Evolutionary conservation across 169 alveolate species (phyloP), one percentile per base, ranked within the genome.

Genomic region (Plasmodium vivax): DNA sequence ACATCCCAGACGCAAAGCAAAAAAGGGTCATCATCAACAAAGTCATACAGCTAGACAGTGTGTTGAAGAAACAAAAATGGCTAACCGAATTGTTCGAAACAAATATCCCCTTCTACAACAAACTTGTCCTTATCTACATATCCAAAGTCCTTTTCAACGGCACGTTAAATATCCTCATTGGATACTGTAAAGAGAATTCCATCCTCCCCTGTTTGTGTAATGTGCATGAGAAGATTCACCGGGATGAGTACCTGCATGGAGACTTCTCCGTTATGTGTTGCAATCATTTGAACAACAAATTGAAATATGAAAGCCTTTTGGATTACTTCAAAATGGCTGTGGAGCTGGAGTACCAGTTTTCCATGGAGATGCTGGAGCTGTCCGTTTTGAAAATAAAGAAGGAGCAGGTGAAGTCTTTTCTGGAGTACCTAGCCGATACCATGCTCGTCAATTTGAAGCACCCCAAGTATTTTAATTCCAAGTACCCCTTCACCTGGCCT

Each of bases 261-360:
- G 97, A 95, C 54, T 95, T 95, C 84, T 93, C 96, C 72, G 95
- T 95, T 79, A 95, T 82, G 93, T 94, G 95, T 83, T 94, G 94
- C 45, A 95, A 93, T 47, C 95, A 95, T 74, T 85, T 95, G 85
- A 93, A 93, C 51, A 84, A 95, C 47, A 95, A 95, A 62, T 95
- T 95, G 43, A 95, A 87, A 72, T 92, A 95, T 91, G 97, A 95
- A 36, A 36, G 92, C 41, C 94, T 95, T 36, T 82, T 95, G 58
- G 83, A 92, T 4, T 88, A 94, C 36, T 73, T 95, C 27, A 95
- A 93, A 68, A 62, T 82, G 51, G 96, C 97, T 27, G 93, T 95
- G 51, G 83, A 92, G n/a, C 71, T 95, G 41, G 97, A 95, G 84
- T 94, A 95, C 79, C 82, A 93, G 32, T 95, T 95, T 77, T 71